Percentiles rank a stretch among this genome's conserved stretches.
Conservation (phyloP, 2,329 filamentous ascomycete genomes). For the Nothophaeocryptopus gaeumannii region DNA sequence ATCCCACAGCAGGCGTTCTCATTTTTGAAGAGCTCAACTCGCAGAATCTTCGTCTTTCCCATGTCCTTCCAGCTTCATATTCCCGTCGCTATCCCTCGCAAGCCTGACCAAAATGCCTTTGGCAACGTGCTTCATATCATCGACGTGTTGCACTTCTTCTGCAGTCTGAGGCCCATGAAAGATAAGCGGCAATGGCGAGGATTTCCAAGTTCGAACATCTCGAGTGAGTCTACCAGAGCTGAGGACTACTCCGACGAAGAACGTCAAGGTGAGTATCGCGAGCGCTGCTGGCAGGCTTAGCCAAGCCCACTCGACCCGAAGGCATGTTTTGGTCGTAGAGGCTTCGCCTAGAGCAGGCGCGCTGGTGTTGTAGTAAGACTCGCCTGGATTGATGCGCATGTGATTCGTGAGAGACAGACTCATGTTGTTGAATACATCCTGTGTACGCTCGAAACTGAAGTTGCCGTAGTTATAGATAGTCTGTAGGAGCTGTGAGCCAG, state of each 20-base stretch:
- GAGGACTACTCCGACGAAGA: conserved; percentile 6
- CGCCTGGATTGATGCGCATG: conserved; percentile 9
- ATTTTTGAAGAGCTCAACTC: no score
- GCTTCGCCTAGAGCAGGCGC: not conserved
- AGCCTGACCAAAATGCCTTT: not conserved
- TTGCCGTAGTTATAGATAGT: conserved; percentile 11
- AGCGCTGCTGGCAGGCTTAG: conserved; percentile 5
- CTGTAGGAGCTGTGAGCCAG: conserved; percentile 11
- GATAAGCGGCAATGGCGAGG: conserved; percentile 11
- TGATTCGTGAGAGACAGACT: conserved; percentile 12
- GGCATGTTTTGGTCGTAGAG: conserved; percentile 9
- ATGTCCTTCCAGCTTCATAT: not conserved
- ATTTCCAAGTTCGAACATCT: conserved; percentile 13
- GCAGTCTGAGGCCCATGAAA: conserved; percentile 7
- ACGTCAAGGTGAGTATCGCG: conserved; percentile 8
- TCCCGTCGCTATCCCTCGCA: not conserved
- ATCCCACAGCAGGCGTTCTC: no score
- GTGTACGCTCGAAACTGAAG: conserved; percentile 7
- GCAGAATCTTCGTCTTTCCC: not conserved
- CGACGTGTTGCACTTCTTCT: conserved; percentile 1
- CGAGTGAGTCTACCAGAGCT: conserved; percentile 1
- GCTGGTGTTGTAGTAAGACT: not conserved
- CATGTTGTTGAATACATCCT: conserved; percentile 8
- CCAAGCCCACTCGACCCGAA: conserved; percentile 13
- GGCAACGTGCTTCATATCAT: conserved; percentile 3